A percentile compares a stretch with the other conserved stretches of the same genome.
These are phyloP conservation scores for Pseudopithomyces maydicus DNA, from an alignment of 2,329 filamentous ascomycete genomes.

Conservation along the genomic window DNA sequence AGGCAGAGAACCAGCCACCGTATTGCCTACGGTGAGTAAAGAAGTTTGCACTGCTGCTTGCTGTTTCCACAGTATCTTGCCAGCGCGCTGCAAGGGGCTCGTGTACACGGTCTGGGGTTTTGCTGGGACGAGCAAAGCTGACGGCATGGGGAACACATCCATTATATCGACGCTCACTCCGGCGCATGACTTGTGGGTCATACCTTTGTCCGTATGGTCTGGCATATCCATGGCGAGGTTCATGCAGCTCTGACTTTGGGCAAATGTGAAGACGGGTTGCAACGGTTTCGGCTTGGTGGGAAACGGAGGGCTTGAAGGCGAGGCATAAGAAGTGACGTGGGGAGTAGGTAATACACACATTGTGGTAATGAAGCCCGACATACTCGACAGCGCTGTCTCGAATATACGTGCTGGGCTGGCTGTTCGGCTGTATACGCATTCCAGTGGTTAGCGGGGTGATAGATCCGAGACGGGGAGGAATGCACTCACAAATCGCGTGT, in stretches of 20 bases:
- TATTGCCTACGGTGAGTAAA: neutral
- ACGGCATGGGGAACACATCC: constrained; percentile 5
- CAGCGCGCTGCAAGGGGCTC: constrained; percentile 38
- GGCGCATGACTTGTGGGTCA: constrained; percentile 14
- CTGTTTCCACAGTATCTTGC: constrained; percentile 30
- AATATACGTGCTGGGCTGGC: constrained; percentile 24
- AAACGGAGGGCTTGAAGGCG: constrained; percentile 37
- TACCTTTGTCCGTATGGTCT: constrained; percentile 18
- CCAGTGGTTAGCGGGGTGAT: constrained; percentile 40
- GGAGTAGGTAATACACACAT: constrained; percentile 65
- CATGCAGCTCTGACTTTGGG: constrained; percentile 50
- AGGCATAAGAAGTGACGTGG: constrained; percentile 19
- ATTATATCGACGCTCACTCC: constrained; percentile 16
- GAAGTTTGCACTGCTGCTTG: constrained; percentile 10
- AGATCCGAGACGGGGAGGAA: constrained; percentile 19
- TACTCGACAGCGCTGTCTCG: constrained; percentile 45
- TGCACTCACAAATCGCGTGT: constrained; percentile 19
- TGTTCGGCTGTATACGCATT: constrained; percentile 34
- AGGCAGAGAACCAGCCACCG: neutral
- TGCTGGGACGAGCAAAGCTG: constrained; percentile 21
- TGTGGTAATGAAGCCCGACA: constrained; percentile 82
- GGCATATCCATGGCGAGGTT: constrained; percentile 25
- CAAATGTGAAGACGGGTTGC: constrained; percentile 51
- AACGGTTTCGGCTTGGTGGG: constrained; percentile 43
- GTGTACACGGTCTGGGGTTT: constrained; percentile 33